A percentile compares a stretch with the other conserved stretches of the same genome.
phyloP scores from a whole-genome alignment of 805 yeast species.

The Crinitomyces ghanaensis region DNA sequence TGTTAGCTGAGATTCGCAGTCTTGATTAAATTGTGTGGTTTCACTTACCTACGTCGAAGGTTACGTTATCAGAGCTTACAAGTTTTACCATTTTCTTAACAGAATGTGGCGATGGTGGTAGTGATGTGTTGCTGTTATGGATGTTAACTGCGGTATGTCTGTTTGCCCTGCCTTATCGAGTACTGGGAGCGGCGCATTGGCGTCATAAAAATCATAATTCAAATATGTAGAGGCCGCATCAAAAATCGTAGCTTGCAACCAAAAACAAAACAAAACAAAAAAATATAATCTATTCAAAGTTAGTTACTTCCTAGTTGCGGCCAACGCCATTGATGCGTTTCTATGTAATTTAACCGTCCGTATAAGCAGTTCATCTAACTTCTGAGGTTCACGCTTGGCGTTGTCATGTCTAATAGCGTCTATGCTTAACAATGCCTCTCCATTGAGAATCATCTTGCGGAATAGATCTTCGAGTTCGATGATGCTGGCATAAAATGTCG shows the following conservation, averaged over 20 bases:
- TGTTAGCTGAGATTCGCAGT: constrained; percentile 4
- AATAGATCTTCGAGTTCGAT: not conserved
- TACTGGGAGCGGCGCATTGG: not conserved
- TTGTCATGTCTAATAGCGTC: not conserved
- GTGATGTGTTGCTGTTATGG: not conserved
- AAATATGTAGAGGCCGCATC: no score
- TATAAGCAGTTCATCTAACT: not conserved
- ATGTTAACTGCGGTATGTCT: not conserved
- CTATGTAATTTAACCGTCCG: not conserved
- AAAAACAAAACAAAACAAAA: not conserved
- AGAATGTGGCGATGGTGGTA: not conserved
- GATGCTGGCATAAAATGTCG: not conserved
- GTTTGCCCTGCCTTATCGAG: not conserved
- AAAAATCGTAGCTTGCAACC: not conserved
- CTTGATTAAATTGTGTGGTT: not conserved
- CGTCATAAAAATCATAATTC: no score
- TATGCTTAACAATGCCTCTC: no score
- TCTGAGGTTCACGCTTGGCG: not conserved
- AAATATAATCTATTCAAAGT: not conserved
- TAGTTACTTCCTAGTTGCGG: no score
- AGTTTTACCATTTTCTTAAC: constrained; percentile 26
- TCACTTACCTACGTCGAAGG: constrained; percentile 52
- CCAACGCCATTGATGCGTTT: not conserved
- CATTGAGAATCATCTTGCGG: not conserved
- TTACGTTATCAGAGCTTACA: constrained; percentile 72